A percentile compares a stretch with the other conserved stretches of the same genome.
These are phyloP conservation scores for Euryodendron excelsum DNA, from an alignment of 148 eudicot species.

Conservation along the genomic window DNA sequence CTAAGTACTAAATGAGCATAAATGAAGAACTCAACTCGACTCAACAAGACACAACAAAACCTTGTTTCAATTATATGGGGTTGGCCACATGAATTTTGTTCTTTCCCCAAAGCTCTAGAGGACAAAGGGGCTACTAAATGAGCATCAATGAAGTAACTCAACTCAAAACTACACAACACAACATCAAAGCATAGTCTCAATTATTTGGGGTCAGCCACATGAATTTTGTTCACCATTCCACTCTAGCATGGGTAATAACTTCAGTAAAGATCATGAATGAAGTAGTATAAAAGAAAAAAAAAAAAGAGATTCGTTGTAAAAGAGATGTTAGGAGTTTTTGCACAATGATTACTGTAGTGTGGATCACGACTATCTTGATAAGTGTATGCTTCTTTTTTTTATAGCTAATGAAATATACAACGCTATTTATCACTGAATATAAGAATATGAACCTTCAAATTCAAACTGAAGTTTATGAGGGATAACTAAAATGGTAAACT, in stretches of 20 bases:
- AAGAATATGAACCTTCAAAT: background rate
- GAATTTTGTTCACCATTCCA: background rate
- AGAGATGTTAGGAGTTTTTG: background rate
- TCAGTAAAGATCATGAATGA: background rate
- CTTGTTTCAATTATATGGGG: no score
- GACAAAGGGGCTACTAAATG: background rate
- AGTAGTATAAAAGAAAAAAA: background rate
- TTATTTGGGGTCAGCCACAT: background rate
- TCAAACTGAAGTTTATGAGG: background rate
- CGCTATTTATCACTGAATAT: background rate
- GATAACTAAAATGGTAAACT: background rate
- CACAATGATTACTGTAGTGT: background rate
- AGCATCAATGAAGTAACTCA: background rate
- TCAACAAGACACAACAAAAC: no score
- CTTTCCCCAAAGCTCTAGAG: no score
- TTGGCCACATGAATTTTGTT: no score
- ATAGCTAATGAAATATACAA: background rate
- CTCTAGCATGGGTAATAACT: background rate
- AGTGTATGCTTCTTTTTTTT: background rate
- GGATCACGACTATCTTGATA: no score
- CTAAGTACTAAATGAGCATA: no score
- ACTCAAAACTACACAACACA: background rate
- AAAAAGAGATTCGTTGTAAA: background rate
- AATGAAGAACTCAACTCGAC: no score
- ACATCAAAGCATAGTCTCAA: background rate